Evolutionary conservation across 192 early-diverging fungal species (phyloP).

Genomic region (Backusella sp.): DNA sequence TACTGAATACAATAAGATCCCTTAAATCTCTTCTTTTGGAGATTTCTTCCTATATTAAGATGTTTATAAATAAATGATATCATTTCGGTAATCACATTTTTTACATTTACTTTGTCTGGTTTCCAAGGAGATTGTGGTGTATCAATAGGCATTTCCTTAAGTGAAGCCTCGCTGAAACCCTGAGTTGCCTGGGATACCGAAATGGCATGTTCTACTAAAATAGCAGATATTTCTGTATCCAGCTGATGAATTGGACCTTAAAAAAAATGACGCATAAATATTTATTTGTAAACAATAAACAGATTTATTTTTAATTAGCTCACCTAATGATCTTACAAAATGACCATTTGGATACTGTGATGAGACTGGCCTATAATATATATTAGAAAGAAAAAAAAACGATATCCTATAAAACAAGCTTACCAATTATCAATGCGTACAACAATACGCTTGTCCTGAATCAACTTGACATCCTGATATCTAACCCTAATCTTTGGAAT

Average conservation of each 20-base stretch:
- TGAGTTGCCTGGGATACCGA: constrained; percentile 72
- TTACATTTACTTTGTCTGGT: constrained; percentile 33
- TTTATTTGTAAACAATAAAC: background rate
- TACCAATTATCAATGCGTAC: constrained; percentile 72
- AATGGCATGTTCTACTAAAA: constrained; percentile 75
- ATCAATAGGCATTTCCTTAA: constrained; percentile 68
- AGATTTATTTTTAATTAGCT: background rate
- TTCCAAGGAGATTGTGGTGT: constrained; percentile 51
- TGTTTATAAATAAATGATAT: background rate
- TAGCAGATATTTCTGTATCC: constrained; percentile 74
- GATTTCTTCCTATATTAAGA: constrained; percentile 37
- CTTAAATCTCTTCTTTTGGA: constrained; percentile 40
- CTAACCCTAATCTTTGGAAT: constrained; percentile 80
- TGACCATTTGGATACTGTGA: constrained; percentile 78
- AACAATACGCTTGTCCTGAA: constrained; percentile 64
- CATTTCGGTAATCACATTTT: background rate
- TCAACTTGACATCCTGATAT: constrained; percentile 54
- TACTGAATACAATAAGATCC: constrained; percentile 42
- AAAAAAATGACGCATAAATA: background rate
- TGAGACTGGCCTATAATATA: constrained; percentile 45
- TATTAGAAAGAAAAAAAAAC: too few species aligned
- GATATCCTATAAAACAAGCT: background rate
- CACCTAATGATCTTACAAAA: constrained; percentile 62
- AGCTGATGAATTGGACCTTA: constrained; percentile 59
- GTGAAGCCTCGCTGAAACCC: constrained; percentile 58